Base-by-base conservation (phyloP, 371 early-diverging fungal species). In the Sporodiniella umbellata region DNA sequence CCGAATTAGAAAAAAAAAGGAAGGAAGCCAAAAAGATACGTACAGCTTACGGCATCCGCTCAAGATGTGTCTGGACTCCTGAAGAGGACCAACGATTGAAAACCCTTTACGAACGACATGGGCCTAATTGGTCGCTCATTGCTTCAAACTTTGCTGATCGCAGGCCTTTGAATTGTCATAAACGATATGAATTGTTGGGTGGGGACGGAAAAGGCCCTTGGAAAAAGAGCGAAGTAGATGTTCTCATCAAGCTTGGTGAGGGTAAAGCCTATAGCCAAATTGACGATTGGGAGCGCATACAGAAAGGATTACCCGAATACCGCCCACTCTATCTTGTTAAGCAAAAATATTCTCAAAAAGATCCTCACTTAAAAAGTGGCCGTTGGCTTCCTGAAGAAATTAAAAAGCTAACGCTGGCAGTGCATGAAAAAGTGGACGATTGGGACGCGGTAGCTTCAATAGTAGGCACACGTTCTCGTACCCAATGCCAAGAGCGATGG, bases 401-500 rank as follows among this genome's bases (percentile, higher is more conserved):
- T 3, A 44, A 55, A 0, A 28, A 33, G 19, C 18, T 72, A 28
- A 31, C 38, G 15, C 4, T 25, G 1, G n/a, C 60, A 10, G 53
- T 75, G 0, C 5, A 7, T 0, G 19, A 22, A 0, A 58, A 60
- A 23, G 69, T 66, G 11, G 48, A 49, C 1, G 4, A 58, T 0
- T 51, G 66, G 65, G 54, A 42, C 0, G 17, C 12, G 0, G 39
- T 75, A 0, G 58, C 65, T 2, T 8, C 17, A 0, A 26, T 55
- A 2, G 54, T 75, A 33, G 47, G 58, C 0, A 54, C 69, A 0
- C 53, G 76, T 23, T 60, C 66, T 12, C 31, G 28, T 2, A 53
- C 64, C 42, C 76, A 76, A 18, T 72, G 72, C 22, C 53, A 62
- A 6, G 76, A 76, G 42, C 57, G 70, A 19, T 76, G 63, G 56